Conservation (phyloP, 116 monocot species). For the Cymodocea nodosa region DNA sequence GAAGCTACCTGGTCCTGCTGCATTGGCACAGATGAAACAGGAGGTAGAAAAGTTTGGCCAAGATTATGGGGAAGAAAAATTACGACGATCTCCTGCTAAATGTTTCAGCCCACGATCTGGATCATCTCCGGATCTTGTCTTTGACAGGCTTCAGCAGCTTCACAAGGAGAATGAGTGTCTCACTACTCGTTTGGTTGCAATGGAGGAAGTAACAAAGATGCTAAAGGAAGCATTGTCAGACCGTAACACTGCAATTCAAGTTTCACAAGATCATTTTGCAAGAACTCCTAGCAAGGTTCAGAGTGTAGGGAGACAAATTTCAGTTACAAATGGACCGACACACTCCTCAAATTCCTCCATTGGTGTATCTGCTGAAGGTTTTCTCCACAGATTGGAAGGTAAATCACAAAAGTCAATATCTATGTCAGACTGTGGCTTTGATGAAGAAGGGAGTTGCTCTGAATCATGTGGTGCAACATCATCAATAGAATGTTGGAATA, state of each 20-base stretch:
- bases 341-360: too few species aligned
- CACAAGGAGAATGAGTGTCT: constrained; percentile 75
- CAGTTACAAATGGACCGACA: too few species aligned
- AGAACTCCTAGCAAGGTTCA: too few species aligned
- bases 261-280: constrained; percentile 25
- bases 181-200: constrained; percentile 40
- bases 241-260: constrained; percentile 52
- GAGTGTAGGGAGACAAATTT: too few species aligned
- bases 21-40: constrained; percentile 75
- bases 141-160: constrained; percentile 43
- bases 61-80: constrained; percentile 38
- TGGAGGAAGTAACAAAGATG: constrained; percentile 73
- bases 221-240: constrained; percentile 71
- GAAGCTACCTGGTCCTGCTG: constrained; percentile 78
- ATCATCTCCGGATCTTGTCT: constrained; percentile 24
- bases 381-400: constrained; percentile 25
- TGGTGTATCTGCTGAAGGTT: constrained; percentile 14
- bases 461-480: constrained; percentile 49
- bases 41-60: constrained; percentile 59
- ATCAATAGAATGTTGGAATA: constrained; percentile 31
- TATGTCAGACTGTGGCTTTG: constrained; percentile 70
- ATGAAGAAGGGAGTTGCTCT: constrained; percentile 23
- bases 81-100: constrained; percentile 30
- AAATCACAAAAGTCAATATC: constrained; percentile 50
- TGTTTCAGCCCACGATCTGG: constrained; percentile 21